These are phyloP conservation scores for Adiantum capillusveneris DNA, from an alignment of 75 land plant species.

Conservation along the genomic window DNA sequence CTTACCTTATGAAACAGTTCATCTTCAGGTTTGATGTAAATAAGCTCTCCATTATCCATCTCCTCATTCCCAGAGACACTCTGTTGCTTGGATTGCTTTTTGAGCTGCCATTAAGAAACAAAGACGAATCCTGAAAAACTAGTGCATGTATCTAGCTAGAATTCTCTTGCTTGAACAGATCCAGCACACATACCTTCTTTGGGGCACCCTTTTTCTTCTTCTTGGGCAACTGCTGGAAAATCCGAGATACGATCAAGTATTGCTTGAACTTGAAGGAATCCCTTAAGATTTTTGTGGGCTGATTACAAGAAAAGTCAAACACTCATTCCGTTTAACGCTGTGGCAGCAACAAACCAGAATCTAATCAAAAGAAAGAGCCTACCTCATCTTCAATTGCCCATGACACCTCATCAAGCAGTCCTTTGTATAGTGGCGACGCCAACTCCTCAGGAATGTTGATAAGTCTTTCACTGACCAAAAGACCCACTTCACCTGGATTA, in stretches of 20 bases:
- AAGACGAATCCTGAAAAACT: no score
- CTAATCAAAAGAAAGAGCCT: background rate
- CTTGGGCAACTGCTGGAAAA: conserved; percentile 33
- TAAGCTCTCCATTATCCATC: conserved; percentile 18
- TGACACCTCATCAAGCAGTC: conserved; percentile 76
- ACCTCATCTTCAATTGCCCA: conserved; percentile 99
- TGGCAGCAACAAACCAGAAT: background rate
- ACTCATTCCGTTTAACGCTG: background rate
- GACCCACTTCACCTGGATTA: conserved; percentile 55
- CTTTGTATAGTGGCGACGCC: conserved; percentile 71
- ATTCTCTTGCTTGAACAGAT: no score
- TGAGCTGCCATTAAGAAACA: background rate
- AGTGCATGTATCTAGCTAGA: no score
- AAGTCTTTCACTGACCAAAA: conserved; percentile 68
- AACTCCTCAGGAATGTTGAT: conserved; percentile 73
- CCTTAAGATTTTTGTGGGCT: conserved; percentile 71
- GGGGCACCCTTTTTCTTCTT: conserved; percentile 1
- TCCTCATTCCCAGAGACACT: no score
- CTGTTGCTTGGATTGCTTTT: conserved; percentile 17
- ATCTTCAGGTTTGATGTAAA: conserved; percentile 81
- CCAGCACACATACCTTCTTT: conserved; percentile 4
- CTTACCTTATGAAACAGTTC: conserved; percentile 78
- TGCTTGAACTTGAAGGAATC: conserved; percentile 61
- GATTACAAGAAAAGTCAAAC: conserved; percentile 1
- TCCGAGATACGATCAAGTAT: conserved; percentile 54